Evolutionary conservation across 2,329 filamentous ascomycete genomes (phyloP), one percentile per base, ranked within the genome.

Genomic region (Epichloe gansuensis): DNA sequence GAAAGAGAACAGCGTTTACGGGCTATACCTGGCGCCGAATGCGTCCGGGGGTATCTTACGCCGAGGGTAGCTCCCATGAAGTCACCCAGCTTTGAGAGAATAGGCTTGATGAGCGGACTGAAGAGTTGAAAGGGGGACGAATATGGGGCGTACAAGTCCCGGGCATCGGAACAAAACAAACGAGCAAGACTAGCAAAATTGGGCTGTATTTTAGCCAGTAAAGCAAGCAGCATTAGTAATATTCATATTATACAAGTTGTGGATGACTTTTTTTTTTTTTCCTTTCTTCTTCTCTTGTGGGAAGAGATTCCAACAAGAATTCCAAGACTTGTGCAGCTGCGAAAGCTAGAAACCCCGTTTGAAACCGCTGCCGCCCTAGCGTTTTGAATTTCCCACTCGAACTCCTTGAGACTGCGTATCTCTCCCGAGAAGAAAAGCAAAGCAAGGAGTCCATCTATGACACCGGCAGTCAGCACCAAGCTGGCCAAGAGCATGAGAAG

Each of bases 371-470:
- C 63, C 0, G 71, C 69, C 57, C 71, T 82, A 12, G 85, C 84
- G 64, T 86, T 91, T 49, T 72, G 73, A 28, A 97, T 83, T 68
- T 98, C 93, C 86, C 89, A 96, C 65, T 93, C 82, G 69, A 97
- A 97, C 72, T 98, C 93, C 61, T 82, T 84, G 52, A 98, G 71
- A 4, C 86, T 84, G 54, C 89, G 78, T 54, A 96, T 69, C 71
- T 98, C 93, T 55, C 82, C 83, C 11, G 85, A 83, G 54, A 95
- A 85, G 66, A 98, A 98, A 48, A 97, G 68, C 0, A 93, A 77
- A 0, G 90, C 86, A 65, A 97, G 87, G 42, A 97, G 69, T 0
- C 91, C 91, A 63, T 96, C 88, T 21, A 96, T 66, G 3, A 89
- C 79, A 0, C 91, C 91, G 4, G 83, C 82, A 15, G 78, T 78